phyloP scores from a whole-genome alignment of 192 early-diverging fungal species.

The Backusella tuberculispora region DNA sequence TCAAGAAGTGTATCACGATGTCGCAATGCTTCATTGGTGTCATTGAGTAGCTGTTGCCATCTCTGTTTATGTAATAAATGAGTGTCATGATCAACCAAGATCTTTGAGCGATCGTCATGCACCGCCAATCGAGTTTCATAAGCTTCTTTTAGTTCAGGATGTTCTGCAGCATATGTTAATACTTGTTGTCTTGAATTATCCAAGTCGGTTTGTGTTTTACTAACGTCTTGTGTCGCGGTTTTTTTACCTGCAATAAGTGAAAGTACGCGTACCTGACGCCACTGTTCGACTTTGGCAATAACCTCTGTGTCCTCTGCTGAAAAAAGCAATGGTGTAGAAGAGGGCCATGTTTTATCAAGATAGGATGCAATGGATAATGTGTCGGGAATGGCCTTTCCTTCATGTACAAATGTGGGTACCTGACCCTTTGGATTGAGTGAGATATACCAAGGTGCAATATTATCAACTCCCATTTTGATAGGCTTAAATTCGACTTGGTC shows the following conservation, averaged over 20 bases:
- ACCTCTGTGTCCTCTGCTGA: neutral
- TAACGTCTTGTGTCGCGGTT: neutral
- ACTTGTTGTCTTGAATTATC: neutral
- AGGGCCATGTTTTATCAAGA: neutral
- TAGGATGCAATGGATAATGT: neutral
- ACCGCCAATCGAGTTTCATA: neutral
- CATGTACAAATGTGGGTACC: constrained; percentile 16
- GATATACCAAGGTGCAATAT: constrained; percentile 27
- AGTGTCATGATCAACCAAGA: neutral
- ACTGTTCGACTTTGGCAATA: neutral
- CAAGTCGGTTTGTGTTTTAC: neutral
- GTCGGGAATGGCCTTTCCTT: neutral
- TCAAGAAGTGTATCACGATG: neutral
- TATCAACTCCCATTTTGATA: constrained; percentile 15
- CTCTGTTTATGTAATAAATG: constrained; percentile 1
- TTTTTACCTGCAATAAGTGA: constrained; percentile 17
- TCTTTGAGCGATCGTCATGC: neutral
- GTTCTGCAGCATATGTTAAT: neutral
- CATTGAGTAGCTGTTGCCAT: neutral
- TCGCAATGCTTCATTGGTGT: neutral
- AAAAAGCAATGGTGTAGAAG: neutral
- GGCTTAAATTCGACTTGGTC: constrained; percentile 12
- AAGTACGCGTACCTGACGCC: constrained; percentile 6
- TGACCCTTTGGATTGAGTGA: constrained; percentile 26
- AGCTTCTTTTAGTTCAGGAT: neutral